Percentiles rank a stretch among this genome's conserved stretches.
Evolutionary conservation across 768 basidiomycete genomes (phyloP).

Genomic region (Suillus occidentalis): DNA sequence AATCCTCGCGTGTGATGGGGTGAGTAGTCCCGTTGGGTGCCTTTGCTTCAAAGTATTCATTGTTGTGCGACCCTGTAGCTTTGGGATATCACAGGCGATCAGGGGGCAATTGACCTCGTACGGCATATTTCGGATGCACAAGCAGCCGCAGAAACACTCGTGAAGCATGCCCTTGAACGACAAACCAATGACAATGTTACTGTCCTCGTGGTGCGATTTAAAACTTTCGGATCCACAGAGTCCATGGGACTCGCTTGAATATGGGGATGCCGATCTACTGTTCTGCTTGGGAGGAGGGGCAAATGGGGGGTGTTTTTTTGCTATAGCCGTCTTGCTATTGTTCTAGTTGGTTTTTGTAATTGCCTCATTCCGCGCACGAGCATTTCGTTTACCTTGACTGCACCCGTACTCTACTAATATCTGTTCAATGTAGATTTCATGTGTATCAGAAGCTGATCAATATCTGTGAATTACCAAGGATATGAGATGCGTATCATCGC

Average conservation of each 20-base stretch:
- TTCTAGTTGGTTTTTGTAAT: constrained; percentile 1
- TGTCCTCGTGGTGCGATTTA: constrained; percentile 85
- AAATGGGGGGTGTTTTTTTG: not conserved
- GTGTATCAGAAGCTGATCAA: not conserved
- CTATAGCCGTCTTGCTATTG: not conserved
- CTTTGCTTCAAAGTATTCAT: not conserved
- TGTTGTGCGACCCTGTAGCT: constrained; percentile 50
- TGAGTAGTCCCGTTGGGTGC: constrained; percentile 42
- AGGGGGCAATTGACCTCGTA: constrained; percentile 85
- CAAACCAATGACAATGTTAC: constrained; percentile 97
- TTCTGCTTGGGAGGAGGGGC: constrained; percentile 11
- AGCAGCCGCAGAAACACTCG: constrained; percentile 70
- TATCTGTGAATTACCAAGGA: not conserved
- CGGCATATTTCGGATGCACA: constrained; percentile 75
- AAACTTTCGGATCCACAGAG: constrained; percentile 25
- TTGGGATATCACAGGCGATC: constrained; percentile 95
- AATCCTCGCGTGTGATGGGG: constrained; percentile 96
- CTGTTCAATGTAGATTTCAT: constrained; percentile 1
- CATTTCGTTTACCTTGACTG: constrained; percentile 1
- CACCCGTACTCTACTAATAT: constrained; percentile 5
- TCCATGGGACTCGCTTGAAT: constrained; percentile 15
- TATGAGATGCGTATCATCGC: not conserved
- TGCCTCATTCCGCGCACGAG: not conserved
- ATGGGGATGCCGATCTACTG: not conserved
- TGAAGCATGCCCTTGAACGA: constrained; percentile 82